Evolutionary conservation across 805 yeast species (phyloP), one percentile per base, ranked within the genome.

Genomic region (Saturnispora bothae): DNA sequence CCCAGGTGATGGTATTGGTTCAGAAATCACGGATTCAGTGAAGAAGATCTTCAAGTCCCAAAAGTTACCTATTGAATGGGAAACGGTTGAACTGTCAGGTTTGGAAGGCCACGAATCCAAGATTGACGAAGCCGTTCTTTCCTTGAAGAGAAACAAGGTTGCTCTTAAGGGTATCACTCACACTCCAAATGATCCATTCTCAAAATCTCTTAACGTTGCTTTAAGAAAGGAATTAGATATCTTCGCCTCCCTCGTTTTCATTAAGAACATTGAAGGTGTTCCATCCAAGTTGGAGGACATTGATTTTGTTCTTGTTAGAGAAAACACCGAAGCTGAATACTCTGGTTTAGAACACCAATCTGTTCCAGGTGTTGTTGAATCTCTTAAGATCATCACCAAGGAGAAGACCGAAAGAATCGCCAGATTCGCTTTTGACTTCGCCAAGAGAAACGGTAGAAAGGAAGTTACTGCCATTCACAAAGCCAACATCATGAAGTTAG

Each of bases 1-100:
- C 52, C 97, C 97, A 43, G 96, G 98, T 65, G 98, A 89, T 60
- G 97, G 97, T 74, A 82, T 88, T 50, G 98, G 98, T 63, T 80
- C 79, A 57, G 96, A 88, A 68, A 83, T 88, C 59, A 81, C 97
- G 43, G 89, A 83, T 61, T 82, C 96, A 19, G 98, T 89, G 44
- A 78, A 82, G 62, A 75, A 84, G 50, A 83, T 89, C 59, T 89
- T 89, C 71, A 73, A 78, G 58, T 75, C 84, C 46, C 86, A 83
- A 64, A 76, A 75, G 49, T 81, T 92, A 31, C 98, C 98, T 50
- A 78, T 89, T 49, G 95, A 86, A 52, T 92, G 92, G 82, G 97
- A 92, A 63, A 72, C 73, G 38, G 76, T 82, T 45, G 82, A 82
- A 50, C 78, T 83, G 46, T 66, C 78, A 10, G 78, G 77, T 49